Conservation (phyloP, 1,284 basidiomycete species). For the Puccinia triticina region DNA sequence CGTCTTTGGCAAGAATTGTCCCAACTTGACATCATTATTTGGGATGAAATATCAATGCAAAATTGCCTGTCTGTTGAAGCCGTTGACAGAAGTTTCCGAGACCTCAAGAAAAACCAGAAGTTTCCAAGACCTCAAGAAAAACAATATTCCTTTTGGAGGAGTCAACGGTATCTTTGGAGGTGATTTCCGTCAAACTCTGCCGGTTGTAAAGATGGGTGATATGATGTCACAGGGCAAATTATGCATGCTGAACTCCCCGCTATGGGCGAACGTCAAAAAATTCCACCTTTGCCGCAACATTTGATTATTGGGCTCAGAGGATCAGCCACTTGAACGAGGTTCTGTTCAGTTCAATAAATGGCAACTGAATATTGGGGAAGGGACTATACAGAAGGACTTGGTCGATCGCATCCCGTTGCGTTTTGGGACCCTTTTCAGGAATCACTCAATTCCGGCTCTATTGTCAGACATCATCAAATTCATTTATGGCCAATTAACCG, state of each 20-base stretch:
- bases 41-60: constrained; percentile 24
- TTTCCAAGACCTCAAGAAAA: too few relatives aligned
- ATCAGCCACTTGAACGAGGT: neutral
- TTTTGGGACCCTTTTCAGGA: too few relatives aligned
- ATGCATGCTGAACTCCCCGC: neutral
- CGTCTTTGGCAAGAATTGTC: neutral
- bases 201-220: too few relatives aligned
- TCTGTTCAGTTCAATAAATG: neutral
- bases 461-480: neutral
- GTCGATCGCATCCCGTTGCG: too few relatives aligned
- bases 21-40: too few relatives aligned
- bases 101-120: too few relatives aligned
- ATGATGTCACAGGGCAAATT: neutral
- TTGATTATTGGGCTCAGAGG: neutral
- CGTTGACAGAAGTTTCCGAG: neutral
- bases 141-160: too few relatives aligned
- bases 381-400: too few relatives aligned
- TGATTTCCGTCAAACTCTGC: too few relatives aligned
- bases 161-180: neutral
- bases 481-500: neutral
- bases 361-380: too few relatives aligned
- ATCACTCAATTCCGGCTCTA: too few relatives aligned
- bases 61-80: neutral
- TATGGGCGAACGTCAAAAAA: neutral
- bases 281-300: neutral